phyloP scores from a whole-genome alignment of 2,329 filamentous ascomycete species.

The Calonectria honghensis region DNA sequence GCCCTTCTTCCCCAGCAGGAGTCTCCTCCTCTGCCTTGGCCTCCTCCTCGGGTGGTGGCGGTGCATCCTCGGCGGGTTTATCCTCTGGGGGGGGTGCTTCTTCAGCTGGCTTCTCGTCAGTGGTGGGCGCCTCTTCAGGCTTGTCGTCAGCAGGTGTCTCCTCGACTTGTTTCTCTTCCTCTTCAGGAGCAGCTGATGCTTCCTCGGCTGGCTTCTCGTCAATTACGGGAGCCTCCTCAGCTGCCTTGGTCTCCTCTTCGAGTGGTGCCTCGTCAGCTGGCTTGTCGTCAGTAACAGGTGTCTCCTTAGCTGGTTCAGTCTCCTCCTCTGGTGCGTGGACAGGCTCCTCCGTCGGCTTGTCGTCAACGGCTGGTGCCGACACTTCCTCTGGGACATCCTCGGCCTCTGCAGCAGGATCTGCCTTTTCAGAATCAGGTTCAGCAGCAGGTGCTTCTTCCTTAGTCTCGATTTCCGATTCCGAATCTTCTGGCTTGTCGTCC shows the following conservation, averaged over 20 bases:
- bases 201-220: conserved; percentile 42
- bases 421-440: conserved; percentile 24
- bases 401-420: background rate
- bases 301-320: conserved; percentile 31
- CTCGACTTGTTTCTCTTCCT: conserved; percentile 36
- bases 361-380: conserved; percentile 22
- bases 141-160: conserved; percentile 36
- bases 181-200: conserved; percentile 24
- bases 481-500: conserved; percentile 16
- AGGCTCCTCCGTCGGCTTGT: conserved; percentile 30
- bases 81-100: conserved; percentile 42
- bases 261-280: conserved; percentile 39
- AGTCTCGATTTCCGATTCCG: conserved; percentile 24
- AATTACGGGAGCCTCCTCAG: conserved; percentile 12
- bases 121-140: conserved; percentile 42
- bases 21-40: conserved; percentile 23
- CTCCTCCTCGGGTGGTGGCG: conserved; percentile 13
- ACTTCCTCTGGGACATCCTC: conserved; percentile 23
- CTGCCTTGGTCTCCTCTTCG: conserved; percentile 34
- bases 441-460: conserved; percentile 29
- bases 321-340: conserved; percentile 31
- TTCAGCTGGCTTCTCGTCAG: conserved; percentile 49
- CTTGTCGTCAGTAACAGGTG: conserved; percentile 36
- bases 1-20: conserved; percentile 31
- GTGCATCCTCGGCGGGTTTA: conserved; percentile 43